Evolutionary conservation across 305 asterid species (phyloP).

Genomic region (Euphrasia arctica): DNA sequence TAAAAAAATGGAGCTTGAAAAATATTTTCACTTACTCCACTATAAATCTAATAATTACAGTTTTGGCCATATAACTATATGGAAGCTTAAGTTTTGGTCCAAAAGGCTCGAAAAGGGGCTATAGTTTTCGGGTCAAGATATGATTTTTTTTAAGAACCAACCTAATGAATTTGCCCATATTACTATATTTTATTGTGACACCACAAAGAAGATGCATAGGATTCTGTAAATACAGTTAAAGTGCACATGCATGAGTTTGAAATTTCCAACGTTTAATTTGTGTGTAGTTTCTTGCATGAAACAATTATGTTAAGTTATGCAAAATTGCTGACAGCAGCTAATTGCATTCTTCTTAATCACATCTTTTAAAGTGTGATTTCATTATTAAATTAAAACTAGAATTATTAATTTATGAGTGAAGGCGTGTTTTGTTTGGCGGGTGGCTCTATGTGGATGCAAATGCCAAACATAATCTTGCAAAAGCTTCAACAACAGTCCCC

Average conservation of each 20-base stretch:
- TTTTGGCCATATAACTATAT: neutral
- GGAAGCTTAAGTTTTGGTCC: too few species aligned
- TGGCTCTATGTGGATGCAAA: slow-evolving; percentile 61
- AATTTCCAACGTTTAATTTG: slow-evolving; percentile 25
- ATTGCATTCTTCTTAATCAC: slow-evolving; percentile 26
- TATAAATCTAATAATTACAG: neutral
- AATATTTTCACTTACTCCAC: neutral
- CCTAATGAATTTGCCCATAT: neutral
- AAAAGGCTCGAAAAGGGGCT: too few species aligned
- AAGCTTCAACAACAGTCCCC: slow-evolving; percentile 28
- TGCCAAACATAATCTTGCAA: slow-evolving; percentile 27
- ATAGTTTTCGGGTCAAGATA: neutral
- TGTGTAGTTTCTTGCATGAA: slow-evolving; percentile 17
- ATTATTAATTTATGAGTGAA: slow-evolving; percentile 19
- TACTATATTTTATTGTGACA: slow-evolving; percentile 11
- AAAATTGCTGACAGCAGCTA: slow-evolving; percentile 24
- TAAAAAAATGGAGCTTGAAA: neutral
- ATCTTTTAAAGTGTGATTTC: slow-evolving; percentile 25
- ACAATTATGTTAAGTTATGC: neutral
- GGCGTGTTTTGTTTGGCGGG: slow-evolving; percentile 38
- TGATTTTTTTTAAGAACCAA: neutral
- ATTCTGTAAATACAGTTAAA: slow-evolving; percentile 17
- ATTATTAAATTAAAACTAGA: slow-evolving; percentile 9
- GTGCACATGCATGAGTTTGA: slow-evolving; percentile 36
- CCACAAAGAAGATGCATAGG: slow-evolving; percentile 20